These are phyloP conservation scores for Kalmusia sp. DNA, from an alignment of 2,329 filamentous ascomycete genomes.

Conservation along the genomic window DNA sequence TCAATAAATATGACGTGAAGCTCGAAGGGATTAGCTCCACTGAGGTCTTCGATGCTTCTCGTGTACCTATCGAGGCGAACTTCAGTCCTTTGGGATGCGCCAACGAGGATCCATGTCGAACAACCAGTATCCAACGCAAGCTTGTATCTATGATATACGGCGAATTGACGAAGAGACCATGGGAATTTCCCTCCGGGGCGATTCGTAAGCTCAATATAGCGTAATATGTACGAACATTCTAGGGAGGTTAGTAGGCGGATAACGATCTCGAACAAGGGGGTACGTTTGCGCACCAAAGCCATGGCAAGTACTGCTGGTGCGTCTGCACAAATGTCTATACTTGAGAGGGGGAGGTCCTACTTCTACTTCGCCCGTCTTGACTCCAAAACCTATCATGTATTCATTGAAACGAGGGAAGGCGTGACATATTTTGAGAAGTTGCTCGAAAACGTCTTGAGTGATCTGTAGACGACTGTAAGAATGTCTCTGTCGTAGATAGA, in stretches of 20 bases:
- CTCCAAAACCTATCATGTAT: conserved; percentile 23
- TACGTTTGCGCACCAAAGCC: conserved; percentile 21
- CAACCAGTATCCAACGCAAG: conserved; percentile 6
- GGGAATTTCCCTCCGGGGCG: conserved; percentile 11
- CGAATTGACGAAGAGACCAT: conserved; percentile 25
- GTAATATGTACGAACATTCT: conserved; percentile 21
- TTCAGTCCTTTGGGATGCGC: conserved; percentile 16
- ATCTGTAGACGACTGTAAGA: conserved; percentile 26
- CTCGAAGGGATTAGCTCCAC: conserved; percentile 28
- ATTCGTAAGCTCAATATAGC: conserved; percentile 19
- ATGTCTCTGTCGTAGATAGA: conserved; percentile 26
- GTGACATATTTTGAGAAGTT: conserved; percentile 17
- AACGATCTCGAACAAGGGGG: background rate
- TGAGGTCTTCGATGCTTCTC: conserved; percentile 11
- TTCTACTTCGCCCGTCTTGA: conserved; percentile 19
- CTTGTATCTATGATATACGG: conserved; percentile 24
- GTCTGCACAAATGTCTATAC: conserved; percentile 15
- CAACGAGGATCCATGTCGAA: conserved; percentile 20
- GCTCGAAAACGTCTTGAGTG: conserved; percentile 23
- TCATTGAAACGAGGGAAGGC: conserved; percentile 28
- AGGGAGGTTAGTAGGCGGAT: background rate
- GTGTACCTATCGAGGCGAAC: conserved; percentile 14
- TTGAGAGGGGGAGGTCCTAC: conserved; percentile 27
- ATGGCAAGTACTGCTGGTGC: conserved; percentile 13
- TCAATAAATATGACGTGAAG: conserved; percentile 29